These are phyloP conservation scores for Melocanna baccifera DNA, from an alignment of 176 grass and related monocot species.

Conservation along the genomic window DNA sequence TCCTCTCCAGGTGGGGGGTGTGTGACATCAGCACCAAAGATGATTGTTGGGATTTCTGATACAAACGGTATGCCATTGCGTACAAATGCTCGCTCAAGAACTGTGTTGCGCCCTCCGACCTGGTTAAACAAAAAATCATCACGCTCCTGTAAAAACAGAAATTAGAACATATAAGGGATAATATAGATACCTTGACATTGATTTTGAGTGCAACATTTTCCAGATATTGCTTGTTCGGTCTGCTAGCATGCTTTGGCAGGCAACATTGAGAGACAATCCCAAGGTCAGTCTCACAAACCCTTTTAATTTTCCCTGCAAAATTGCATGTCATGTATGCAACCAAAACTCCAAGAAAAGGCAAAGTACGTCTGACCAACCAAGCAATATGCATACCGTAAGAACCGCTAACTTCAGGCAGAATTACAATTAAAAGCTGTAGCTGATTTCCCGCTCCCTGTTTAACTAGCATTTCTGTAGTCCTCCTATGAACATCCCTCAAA, in stretches of 20 bases:
- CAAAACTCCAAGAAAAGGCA: not conserved
- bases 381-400: conserved; percentile 54
- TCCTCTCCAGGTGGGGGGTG: conserved; percentile 77
- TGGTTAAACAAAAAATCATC: conserved; percentile 3
- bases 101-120: conserved; percentile 74
- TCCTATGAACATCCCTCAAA: conserved; percentile 51
- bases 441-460: not conserved
- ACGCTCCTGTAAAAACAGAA: not conserved
- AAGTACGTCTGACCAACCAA: not conserved
- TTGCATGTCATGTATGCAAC: not conserved
- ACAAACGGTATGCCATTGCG: conserved; percentile 48
- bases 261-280: conserved; percentile 86
- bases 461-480: not conserved
- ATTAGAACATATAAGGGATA: not conserved
- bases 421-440: conserved; percentile 61
- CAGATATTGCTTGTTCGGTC: conserved; percentile 69
- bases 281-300: conserved; percentile 71
- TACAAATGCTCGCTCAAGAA: conserved; percentile 54
- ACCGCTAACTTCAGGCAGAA: conserved; percentile 61
- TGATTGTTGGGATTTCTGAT: conserved; percentile 64
- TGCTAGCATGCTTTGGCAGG: conserved; percentile 46
- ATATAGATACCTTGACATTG: conserved; percentile 71
- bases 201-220: conserved; percentile 86
- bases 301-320: conserved; percentile 64
- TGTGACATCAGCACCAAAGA: conserved; percentile 83